Conservation (phyloP, 306 rosid species). For the Pyrus bretschneideri region DNA sequence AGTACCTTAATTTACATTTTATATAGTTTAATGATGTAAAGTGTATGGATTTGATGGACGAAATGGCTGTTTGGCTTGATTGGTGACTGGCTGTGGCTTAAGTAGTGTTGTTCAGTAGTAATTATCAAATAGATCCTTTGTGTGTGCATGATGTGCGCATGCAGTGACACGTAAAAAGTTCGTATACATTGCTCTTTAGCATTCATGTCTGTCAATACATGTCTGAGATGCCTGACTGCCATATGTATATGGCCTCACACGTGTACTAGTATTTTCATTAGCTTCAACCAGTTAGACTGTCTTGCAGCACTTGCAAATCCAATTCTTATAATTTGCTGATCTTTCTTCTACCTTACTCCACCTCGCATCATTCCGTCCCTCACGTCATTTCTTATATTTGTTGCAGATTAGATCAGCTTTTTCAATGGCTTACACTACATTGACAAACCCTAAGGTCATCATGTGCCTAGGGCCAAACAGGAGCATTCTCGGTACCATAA, state of each 20-base stretch:
- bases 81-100: not conserved
- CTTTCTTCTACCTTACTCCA: not conserved
- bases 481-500: constrained; percentile 96
- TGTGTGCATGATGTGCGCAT: not conserved
- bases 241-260: not conserved
- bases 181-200: not conserved
- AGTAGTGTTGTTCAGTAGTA: not conserved
- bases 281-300: not conserved
- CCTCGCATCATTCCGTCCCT: not conserved
- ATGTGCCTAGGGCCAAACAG: constrained; percentile 54
- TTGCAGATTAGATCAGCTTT: constrained; percentile 88
- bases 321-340: not conserved
- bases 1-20: not conserved
- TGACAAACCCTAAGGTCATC: constrained; percentile 70
- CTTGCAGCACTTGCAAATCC: not conserved
- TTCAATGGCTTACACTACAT: constrained; percentile 62
- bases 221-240: not conserved
- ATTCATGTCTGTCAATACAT: not conserved
- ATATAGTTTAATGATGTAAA: not conserved
- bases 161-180: not conserved
- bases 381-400: not conserved
- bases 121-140: not conserved
- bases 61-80: not conserved
- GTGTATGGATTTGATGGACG: not conserved
- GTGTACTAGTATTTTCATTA: not conserved